Evolutionary conservation across 352 stramenopile genomes (phyloP).

Genomic region (Elongisporangium undulatum): DNA sequence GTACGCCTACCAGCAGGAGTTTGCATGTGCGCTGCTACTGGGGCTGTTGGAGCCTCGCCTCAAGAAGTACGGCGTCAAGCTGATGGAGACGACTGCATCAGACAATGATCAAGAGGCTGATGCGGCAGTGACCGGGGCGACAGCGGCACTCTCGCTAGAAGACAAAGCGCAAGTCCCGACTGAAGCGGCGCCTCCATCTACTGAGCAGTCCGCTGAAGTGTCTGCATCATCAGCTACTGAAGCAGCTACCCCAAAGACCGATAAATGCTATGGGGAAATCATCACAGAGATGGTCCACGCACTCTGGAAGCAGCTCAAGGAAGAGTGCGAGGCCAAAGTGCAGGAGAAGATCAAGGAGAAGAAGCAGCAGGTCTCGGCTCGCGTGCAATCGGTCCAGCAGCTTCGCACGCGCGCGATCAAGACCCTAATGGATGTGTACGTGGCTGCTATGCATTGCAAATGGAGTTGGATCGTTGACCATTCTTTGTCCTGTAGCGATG

Average conservation of each 20-base stretch:
- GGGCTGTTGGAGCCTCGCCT: constrained; percentile 65
- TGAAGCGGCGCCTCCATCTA: constrained; percentile 15
- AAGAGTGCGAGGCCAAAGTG: constrained; percentile 49
- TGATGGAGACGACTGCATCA: constrained; percentile 12
- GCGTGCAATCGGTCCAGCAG: constrained; percentile 54
- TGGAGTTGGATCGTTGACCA: not conserved
- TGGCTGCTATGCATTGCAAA: not conserved
- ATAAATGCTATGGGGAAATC: constrained; percentile 52
- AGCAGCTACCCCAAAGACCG: not conserved
- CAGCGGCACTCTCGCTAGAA: constrained; percentile 11
- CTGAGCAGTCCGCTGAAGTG: constrained; percentile 4
- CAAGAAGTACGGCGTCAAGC: constrained; percentile 61
- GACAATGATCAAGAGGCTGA: not conserved
- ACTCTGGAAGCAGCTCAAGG: constrained; percentile 53
- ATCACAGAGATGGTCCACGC: constrained; percentile 69
- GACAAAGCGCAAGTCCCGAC: constrained; percentile 5
- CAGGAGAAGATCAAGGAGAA: constrained; percentile 80
- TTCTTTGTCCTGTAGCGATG: constrained; percentile 21
- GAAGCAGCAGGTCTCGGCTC: constrained; percentile 54
- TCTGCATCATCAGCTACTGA: constrained; percentile 8
- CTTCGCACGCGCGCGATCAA: constrained; percentile 52
- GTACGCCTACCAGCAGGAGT: constrained; percentile 81
- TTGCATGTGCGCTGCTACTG: constrained; percentile 63
- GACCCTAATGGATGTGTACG: constrained; percentile 64
- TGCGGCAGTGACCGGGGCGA: constrained; percentile 1